Evolutionary conservation across 2,329 filamentous ascomycete species (phyloP).

Genomic region (Penicillium freii): DNA sequence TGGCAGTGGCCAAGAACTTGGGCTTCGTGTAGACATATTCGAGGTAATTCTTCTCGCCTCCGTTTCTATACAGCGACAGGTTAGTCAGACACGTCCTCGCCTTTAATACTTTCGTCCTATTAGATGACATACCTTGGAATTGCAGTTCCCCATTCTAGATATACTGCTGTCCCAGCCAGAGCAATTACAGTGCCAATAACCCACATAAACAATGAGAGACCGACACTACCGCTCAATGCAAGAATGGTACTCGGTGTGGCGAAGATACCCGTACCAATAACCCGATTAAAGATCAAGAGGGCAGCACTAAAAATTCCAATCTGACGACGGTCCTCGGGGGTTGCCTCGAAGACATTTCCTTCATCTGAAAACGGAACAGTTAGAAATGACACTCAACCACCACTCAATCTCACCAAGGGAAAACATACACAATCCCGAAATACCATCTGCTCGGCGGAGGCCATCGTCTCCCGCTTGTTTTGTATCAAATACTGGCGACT

Average conservation of each 20-base stretch:
- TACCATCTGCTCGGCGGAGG: conserved; percentile 31
- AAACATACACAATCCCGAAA: conserved; percentile 35
- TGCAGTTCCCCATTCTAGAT: conserved; percentile 52
- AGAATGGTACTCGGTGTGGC: conserved; percentile 50
- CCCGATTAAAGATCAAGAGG: conserved; percentile 50
- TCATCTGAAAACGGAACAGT: conserved; percentile 29
- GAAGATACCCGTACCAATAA: conserved; percentile 53
- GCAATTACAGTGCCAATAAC: conserved; percentile 50
- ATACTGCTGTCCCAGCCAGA: conserved; percentile 45
- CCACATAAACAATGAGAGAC: conserved; percentile 51
- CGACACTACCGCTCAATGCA: conserved; percentile 46
- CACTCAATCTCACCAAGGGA: background rate
- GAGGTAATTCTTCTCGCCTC: conserved; percentile 56
- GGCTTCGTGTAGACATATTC: conserved; percentile 54
- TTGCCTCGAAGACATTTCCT: conserved; percentile 36
- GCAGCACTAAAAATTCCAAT: conserved; percentile 44
- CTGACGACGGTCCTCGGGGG: conserved; percentile 38
- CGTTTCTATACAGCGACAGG: conserved; percentile 38
- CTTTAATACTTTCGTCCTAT: background rate
- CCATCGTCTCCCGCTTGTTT: conserved; percentile 25
- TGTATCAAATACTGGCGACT: conserved; percentile 20
- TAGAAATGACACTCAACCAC: conserved; percentile 2
- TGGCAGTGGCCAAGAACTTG: conserved; percentile 53
- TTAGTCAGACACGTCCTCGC: background rate
- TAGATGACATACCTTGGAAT: conserved; percentile 41